Conservation (phyloP, 2,329 filamentous ascomycete genomes). For the Monilinia fructicola region DNA sequence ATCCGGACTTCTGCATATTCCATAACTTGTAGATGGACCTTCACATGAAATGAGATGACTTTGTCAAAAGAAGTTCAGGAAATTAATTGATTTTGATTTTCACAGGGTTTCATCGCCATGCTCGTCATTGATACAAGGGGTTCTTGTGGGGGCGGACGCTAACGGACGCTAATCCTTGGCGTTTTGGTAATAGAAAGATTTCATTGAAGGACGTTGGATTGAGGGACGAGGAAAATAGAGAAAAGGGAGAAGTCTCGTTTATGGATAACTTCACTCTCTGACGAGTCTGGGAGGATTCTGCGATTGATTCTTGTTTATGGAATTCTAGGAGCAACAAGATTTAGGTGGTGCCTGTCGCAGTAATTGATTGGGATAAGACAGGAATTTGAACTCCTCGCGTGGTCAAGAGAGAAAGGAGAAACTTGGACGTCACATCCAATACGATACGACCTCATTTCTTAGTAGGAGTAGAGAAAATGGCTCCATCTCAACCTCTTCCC, state of each 20-base stretch:
- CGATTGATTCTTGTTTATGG: neutral
- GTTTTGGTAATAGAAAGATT: neutral
- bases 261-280: neutral
- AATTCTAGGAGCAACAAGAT: neutral
- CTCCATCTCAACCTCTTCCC: slow-evolving; percentile 40
- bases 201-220: neutral
- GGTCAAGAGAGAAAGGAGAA: neutral
- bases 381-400: neutral
- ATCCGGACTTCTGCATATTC: neutral
- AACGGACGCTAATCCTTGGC: slow-evolving; percentile 10
- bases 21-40: no score
- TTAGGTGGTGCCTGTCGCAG: neutral
- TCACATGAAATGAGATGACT: no score
- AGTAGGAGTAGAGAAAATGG: neutral
- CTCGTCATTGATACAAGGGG: slow-evolving; percentile 19
- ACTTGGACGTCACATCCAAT: neutral
- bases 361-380: neutral
- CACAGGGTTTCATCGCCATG: slow-evolving; percentile 6
- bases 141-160: slow-evolving; percentile 6
- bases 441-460: neutral
- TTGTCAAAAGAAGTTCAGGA: no score
- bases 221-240: neutral
- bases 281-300: neutral
- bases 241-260: neutral
- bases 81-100: neutral